Conservation (phyloP, 2,329 filamentous ascomycete species). For the Sclerotinia spermophila region DNA sequence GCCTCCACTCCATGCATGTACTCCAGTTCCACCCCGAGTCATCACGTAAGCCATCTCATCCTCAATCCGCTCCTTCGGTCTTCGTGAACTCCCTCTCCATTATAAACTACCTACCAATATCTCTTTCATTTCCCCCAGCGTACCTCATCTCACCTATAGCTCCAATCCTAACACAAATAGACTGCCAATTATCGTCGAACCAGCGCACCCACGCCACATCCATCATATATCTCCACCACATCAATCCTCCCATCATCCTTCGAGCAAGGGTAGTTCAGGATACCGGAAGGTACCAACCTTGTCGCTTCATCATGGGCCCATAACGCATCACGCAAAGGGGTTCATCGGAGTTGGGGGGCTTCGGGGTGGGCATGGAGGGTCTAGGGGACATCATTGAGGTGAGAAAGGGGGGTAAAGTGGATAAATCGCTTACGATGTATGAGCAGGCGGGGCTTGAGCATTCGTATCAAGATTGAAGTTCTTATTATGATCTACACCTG, state of each 20-base stretch:
- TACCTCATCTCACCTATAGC: background rate
- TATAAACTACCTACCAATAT: background rate
- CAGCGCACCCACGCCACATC: background rate
- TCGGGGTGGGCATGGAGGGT: background rate
- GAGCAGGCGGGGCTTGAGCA: background rate
- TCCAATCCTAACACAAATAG: background rate
- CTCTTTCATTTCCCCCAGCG: rapidly evolving
- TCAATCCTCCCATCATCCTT: background rate
- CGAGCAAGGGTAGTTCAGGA: background rate
- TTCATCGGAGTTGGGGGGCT: background rate
- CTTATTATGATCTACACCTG: background rate
- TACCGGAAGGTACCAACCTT: too few species aligned
- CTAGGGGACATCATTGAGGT: background rate
- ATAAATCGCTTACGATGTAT: background rate
- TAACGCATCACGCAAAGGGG: background rate
- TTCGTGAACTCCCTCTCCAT: background rate
- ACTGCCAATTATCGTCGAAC: background rate
- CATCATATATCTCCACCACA: background rate
- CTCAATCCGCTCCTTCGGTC: background rate
- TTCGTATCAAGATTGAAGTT: background rate
- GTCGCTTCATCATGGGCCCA: background rate
- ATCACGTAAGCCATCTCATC: background rate
- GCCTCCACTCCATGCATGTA: background rate
- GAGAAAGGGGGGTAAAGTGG: background rate
- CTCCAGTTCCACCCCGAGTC: background rate